Conservation (phyloP, 2,329 filamentous ascomycete genomes). For the Aspergillus spinulosporus region DNA sequence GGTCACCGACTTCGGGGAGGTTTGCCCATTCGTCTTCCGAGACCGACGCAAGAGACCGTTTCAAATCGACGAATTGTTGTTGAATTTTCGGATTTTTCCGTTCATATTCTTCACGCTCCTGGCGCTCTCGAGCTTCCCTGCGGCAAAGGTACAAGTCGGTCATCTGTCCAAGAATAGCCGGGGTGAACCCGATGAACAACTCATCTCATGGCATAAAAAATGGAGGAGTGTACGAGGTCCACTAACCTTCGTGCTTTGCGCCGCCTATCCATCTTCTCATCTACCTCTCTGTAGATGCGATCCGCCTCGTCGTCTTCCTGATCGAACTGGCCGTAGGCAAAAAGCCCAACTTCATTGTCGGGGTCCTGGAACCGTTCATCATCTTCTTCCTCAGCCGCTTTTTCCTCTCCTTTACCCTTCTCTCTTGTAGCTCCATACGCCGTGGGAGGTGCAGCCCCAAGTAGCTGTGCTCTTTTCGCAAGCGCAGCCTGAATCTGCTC, state of each 20-base stretch:
- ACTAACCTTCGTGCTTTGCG: slow-evolving; percentile 85
- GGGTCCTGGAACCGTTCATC: slow-evolving; percentile 90
- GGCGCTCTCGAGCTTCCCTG: slow-evolving; percentile 90
- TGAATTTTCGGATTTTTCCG: slow-evolving; percentile 97
- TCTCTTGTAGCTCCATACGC: slow-evolving; percentile 73
- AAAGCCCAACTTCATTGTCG: slow-evolving; percentile 93
- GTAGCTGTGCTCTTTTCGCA: slow-evolving; percentile 83
- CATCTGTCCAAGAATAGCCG: slow-evolving; percentile 67
- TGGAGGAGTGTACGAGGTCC: slow-evolving; percentile 22
- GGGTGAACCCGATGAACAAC: slow-evolving; percentile 67
- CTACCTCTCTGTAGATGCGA: slow-evolving; percentile 90
- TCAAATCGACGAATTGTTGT: slow-evolving; percentile 94
- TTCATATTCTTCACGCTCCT: slow-evolving; percentile 93
- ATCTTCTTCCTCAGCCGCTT: slow-evolving; percentile 71
- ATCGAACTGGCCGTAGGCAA: slow-evolving; percentile 93
- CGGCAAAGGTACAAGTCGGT: slow-evolving; percentile 66
- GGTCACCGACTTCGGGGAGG: slow-evolving; percentile 90
- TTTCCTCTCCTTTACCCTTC: slow-evolving; percentile 60
- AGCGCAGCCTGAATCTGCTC: slow-evolving; percentile 98
- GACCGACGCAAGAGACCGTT: slow-evolving; percentile 82
- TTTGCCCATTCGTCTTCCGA: slow-evolving; percentile 96
- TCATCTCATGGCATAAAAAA: slow-evolving; percentile 41
- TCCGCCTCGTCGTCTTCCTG: slow-evolving; percentile 98
- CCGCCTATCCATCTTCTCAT: slow-evolving; percentile 94
- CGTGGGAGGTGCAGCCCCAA: slow-evolving; percentile 70